Base-by-base conservation (phyloP, 306 rosid species). In the Cucumis cinereus region DNA sequence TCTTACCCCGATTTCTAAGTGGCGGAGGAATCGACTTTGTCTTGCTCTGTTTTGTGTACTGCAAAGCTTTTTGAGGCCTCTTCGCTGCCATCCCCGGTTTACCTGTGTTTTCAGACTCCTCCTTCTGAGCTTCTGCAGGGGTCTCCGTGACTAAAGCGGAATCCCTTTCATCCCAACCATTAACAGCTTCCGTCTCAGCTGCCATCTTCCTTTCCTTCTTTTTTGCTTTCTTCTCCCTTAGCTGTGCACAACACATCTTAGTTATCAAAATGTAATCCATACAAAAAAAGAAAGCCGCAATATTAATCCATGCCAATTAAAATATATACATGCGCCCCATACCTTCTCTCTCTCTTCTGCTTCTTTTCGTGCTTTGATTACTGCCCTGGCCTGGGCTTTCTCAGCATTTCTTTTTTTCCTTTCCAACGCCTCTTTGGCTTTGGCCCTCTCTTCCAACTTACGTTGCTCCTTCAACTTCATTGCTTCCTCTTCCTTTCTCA, bases 291-390 rank as follows among this genome's bases (percentile, higher is more conserved):
- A 16, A 17, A 23, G 24, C 12, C 20, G 23, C 6, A 45, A 6
- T 62, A 7, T 35, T 12, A 19, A 13, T 20, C 8, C 24, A 36
- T 45, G 19, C 8, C 16, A 49, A 24, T 7, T 40, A 45, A 45
- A 43, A 28, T 3, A 36, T 26, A 36, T 61, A 57, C 30, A 22
- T 23, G 43, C 53, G n/a, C 33, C 19, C n/a, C 28, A 63, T 85
- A 90, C 96, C 91, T 92, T 90, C 84, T 92, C 94, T 85, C 85
- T 90, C 82, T 84, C 87, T 74, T 92, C 94, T 58, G 96, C 96
- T 82, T 92, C 98, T 81, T 83, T 92, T 81, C 87, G 91, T 50
- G 92, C 94, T 83, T 81, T 90, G 41, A 84, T 85, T 67, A 79
- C 85, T 50, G 96, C 96, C 83, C 91, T 86, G 73, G 87, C 89